Percentiles rank a stretch among this genome's conserved stretches.
phyloP scores from a whole-genome alignment of 2,329 filamentous ascomycete species.

The Cordyceps tenuipes region DNA sequence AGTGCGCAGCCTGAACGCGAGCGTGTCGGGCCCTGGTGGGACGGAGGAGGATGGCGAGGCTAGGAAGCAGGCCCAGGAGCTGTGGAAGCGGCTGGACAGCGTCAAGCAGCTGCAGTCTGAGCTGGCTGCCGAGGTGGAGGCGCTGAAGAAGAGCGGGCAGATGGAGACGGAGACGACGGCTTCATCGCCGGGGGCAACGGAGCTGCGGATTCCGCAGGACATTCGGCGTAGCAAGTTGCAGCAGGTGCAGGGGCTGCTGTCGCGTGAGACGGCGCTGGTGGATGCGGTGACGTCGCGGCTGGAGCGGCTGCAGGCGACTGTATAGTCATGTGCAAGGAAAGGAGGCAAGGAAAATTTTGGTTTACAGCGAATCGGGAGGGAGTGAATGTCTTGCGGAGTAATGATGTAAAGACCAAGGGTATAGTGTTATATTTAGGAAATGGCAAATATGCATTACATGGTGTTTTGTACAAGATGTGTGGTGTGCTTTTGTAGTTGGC shows the following conservation, averaged over 20 bases:
- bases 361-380: constrained; percentile 5
- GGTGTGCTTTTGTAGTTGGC: not conserved
- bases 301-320: constrained; percentile 42
- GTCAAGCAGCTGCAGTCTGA: constrained; percentile 45
- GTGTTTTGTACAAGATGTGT: not conserved
- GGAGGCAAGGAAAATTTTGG: not conserved
- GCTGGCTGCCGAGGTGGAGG: constrained; percentile 42
- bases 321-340: constrained; percentile 17
- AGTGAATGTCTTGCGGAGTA: constrained; percentile 4
- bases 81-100: constrained; percentile 50
- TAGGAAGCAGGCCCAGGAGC: constrained; percentile 37
- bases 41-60: constrained; percentile 21
- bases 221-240: constrained; percentile 55
- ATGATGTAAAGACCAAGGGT: not conserved
- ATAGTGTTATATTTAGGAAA: not conserved
- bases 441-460: not conserved
- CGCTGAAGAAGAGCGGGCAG: constrained; percentile 28
- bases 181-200: constrained; percentile 19
- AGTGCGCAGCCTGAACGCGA: constrained; percentile 46
- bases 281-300: constrained; percentile 57
- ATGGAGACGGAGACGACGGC: constrained; percentile 12
- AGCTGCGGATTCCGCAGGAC: constrained; percentile 48
- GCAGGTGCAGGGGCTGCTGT: constrained; percentile 55
- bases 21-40: constrained; percentile 30
- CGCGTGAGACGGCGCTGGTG: constrained; percentile 59